Conservation (phyloP, 345 rosid species). For the Citrus inodora region DNA sequence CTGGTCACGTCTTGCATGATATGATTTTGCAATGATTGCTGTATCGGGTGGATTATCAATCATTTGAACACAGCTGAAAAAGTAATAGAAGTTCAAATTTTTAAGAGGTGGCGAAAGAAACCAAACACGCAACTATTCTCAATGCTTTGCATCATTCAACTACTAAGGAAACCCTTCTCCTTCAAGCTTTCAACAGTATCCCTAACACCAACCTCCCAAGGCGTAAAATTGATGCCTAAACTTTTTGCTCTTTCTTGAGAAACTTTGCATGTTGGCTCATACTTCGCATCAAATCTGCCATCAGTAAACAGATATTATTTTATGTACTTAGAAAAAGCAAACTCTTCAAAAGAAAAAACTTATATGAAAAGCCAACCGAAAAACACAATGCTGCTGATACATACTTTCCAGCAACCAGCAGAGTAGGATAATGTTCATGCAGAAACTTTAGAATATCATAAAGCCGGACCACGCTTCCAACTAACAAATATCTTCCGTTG, state of each 20-base stretch:
- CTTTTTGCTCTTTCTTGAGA: slow-evolving; percentile 43
- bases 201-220: slow-evolving; percentile 51
- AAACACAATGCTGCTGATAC: background rate
- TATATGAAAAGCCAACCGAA: too few relatives aligned
- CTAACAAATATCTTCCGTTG: slow-evolving; percentile 35
- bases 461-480: slow-evolving; percentile 17
- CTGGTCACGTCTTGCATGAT: background rate
- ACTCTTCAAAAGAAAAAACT: too few relatives aligned
- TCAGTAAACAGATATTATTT: background rate
- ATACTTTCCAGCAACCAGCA: background rate
- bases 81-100: background rate
- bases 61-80: background rate
- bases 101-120: too few relatives aligned
- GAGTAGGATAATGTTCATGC: slow-evolving; percentile 18
- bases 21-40: background rate
- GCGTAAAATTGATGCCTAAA: slow-evolving; percentile 48
- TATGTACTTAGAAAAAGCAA: background rate
- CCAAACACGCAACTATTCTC: background rate
- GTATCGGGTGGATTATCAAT: background rate
- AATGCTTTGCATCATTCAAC: background rate
- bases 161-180: slow-evolving; percentile 37
- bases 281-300: slow-evolving; percentile 38
- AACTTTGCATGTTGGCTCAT: slow-evolving; percentile 28
- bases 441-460: slow-evolving; percentile 15
- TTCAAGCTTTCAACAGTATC: slow-evolving; percentile 61